These are phyloP conservation scores for Candida golubevii DNA, from an alignment of 805 yeast species.

Conservation along the genomic window DNA sequence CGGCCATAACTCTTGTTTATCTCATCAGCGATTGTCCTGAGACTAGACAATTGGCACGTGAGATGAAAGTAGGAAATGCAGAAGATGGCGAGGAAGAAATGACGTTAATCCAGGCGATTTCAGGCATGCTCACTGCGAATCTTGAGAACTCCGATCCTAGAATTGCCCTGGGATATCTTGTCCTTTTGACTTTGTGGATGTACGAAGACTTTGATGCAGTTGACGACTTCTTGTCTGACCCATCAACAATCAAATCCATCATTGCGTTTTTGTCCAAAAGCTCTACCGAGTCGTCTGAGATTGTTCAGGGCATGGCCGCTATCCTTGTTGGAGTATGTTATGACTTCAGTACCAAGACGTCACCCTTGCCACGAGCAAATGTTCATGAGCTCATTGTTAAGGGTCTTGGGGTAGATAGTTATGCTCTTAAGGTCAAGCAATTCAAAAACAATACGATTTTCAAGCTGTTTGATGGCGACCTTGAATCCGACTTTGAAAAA, in stretches of 20 bases:
- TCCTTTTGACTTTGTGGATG: conserved; percentile 70
- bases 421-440: conserved; percentile 65
- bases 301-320: conserved; percentile 71
- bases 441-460: conserved; percentile 59
- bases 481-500: conserved; percentile 27
- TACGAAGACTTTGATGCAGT: conserved; percentile 75
- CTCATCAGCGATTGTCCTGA: conserved; percentile 54
- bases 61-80: conserved; percentile 53
- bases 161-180: conserved; percentile 70
- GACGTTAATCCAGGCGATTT: conserved; percentile 66
- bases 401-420: conserved; percentile 78
- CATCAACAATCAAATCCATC: conserved; percentile 61
- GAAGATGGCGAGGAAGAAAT: conserved; percentile 65
- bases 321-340: conserved; percentile 71
- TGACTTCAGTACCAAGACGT: conserved; percentile 62
- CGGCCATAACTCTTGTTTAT: conserved; percentile 59
- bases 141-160: conserved; percentile 64
- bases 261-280: conserved; percentile 53
- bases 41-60: conserved; percentile 44
- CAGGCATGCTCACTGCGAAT: conserved; percentile 67
- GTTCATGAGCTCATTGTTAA: conserved; percentile 60
- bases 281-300: conserved; percentile 45
- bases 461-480: conserved; percentile 44
- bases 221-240: conserved; percentile 66
- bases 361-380: conserved; percentile 60